Base-by-base conservation (phyloP, 2,329 filamentous ascomycete species). In the Xylaria sp. region DNA sequence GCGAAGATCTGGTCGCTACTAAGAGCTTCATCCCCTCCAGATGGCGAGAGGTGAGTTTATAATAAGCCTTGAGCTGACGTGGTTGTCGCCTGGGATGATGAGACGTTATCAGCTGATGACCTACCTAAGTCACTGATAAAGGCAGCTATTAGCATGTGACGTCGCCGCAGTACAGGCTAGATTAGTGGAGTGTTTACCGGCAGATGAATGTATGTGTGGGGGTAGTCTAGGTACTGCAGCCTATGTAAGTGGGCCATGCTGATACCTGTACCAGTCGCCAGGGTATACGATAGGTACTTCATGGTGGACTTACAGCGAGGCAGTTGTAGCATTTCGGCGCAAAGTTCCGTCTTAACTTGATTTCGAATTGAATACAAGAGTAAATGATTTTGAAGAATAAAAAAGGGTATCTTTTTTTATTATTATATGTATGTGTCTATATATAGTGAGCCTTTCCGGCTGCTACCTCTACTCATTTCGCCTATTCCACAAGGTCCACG, bases 381-480 rank as follows among this genome's bases (percentile, higher is more conserved):
- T 42, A 12, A 13, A 12, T 27, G 1, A 16, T 6, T 3, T 54
- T 10, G 12, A 64, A 65, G 13, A 25, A 51, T 51, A 29, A 66
- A 65, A 65, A 63, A 25, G 67, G 67, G 67, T 69, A 69, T 69
- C 59, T 63, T 16, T 10, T 48, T 62, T 65, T 69, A 67, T 32
- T 59, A 60, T 60, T 50, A 40, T 13, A 62, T 60, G 27, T 51
- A 25, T 32, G 27, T 29, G 27, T 53, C 18, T 44, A 55, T 29
- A 54, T 60, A 18, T 48, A 35, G 27, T 55, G 29, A 40, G 48
- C 16, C 13, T 25, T 50, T 27, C 23, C 13, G 25, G 42, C 58
- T 27, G 4, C 18, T 13, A 18, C 6, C 3, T 57, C 48, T 18
- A n/a, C 23, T 44, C 27, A 13, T 12, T 13, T 29, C n/a, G 42